phyloP scores from a whole-genome alignment of 2,329 filamentous ascomycete genomes.

The Coniochaeta hoffmannii region DNA sequence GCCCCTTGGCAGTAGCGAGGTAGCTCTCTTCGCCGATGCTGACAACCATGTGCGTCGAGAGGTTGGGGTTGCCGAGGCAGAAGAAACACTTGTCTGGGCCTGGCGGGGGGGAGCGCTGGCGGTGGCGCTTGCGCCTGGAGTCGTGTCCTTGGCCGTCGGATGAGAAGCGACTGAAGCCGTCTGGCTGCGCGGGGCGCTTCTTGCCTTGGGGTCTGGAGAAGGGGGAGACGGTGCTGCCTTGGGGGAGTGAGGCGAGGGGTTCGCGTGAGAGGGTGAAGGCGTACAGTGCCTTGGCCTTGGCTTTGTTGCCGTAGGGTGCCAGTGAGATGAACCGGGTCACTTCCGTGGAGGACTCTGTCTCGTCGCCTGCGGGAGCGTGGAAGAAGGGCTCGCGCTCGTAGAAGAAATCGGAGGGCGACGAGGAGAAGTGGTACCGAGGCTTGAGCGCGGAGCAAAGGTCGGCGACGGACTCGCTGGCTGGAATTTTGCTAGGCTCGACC shows the following conservation, averaged over 20 bases:
- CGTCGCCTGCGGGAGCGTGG: slow-evolving; percentile 44
- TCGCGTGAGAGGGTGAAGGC: slow-evolving; percentile 68
- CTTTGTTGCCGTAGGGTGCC: slow-evolving; percentile 65
- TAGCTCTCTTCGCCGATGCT: slow-evolving; percentile 85
- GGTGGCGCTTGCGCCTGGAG: slow-evolving; percentile 35
- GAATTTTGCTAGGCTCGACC: slow-evolving; percentile 41
- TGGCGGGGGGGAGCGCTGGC: slow-evolving; percentile 47
- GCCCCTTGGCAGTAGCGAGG: slow-evolving; percentile 86
- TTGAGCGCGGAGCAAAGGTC: slow-evolving; percentile 73
- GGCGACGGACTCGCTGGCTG: slow-evolving; percentile 60
- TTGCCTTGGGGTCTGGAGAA: slow-evolving; percentile 42
- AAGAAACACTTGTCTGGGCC: slow-evolving; percentile 86
- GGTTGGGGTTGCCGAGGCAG: slow-evolving; percentile 79
- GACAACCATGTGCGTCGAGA: slow-evolving; percentile 81
- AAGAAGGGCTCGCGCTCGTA: slow-evolving; percentile 94
- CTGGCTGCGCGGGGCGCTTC: slow-evolving; percentile 50
- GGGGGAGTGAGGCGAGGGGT: slow-evolving; percentile 51
- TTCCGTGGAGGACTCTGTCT: slow-evolving; percentile 37
- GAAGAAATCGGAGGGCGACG: slow-evolving; percentile 57
- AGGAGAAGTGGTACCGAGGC: slow-evolving; percentile 85
- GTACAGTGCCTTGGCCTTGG: slow-evolving; percentile 75
- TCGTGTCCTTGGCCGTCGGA: slow-evolving; percentile 29
- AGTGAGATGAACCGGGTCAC: slow-evolving; percentile 89
- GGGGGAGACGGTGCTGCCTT: slow-evolving; percentile 69
- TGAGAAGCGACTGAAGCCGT: slow-evolving; percentile 44